These are phyloP conservation scores for Lipomyces oligophaga DNA, from an alignment of 805 yeast genomes.

Conservation along the genomic window DNA sequence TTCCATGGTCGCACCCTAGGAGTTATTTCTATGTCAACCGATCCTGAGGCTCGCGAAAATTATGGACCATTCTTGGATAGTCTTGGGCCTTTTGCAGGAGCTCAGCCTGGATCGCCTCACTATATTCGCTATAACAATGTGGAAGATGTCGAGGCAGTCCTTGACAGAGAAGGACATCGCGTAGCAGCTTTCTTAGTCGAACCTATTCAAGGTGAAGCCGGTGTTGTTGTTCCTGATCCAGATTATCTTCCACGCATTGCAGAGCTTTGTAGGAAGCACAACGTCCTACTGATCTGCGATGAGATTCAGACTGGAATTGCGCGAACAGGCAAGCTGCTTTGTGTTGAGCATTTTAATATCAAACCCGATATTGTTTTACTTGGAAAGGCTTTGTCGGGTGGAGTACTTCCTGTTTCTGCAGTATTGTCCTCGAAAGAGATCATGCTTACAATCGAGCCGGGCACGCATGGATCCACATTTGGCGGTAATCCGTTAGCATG, in stretches of 20 bases:
- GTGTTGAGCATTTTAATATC: slow-evolving; percentile 79
- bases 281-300: slow-evolving; percentile 86
- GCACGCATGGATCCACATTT: slow-evolving; percentile 95
- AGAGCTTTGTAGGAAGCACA: slow-evolving; percentile 63
- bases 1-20: slow-evolving; percentile 97
- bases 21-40: slow-evolving; percentile 92
- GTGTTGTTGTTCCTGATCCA: slow-evolving; percentile 87
- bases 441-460: slow-evolving; percentile 86
- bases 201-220: slow-evolving; percentile 98
- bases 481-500: slow-evolving; percentile 97
- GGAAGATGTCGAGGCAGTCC: slow-evolving; percentile 81
- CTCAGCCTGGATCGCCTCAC: slow-evolving; percentile 69
- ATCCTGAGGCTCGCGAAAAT: slow-evolving; percentile 81
- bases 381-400: slow-evolving; percentile 95
- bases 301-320: slow-evolving; percentile 98
- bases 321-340: slow-evolving; percentile 90
- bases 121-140: slow-evolving; percentile 77
- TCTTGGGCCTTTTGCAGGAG: slow-evolving; percentile 76
- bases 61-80: slow-evolving; percentile 87
- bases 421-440: slow-evolving; percentile 86
- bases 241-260: slow-evolving; percentile 73
- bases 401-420: slow-evolving; percentile 87
- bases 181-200: slow-evolving; percentile 89
- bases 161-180: slow-evolving; percentile 76
- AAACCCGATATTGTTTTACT: slow-evolving; percentile 86